Evolutionary conservation across 2,329 filamentous ascomycete species (phyloP).

Genomic region (Ophiostoma ulmi): DNA sequence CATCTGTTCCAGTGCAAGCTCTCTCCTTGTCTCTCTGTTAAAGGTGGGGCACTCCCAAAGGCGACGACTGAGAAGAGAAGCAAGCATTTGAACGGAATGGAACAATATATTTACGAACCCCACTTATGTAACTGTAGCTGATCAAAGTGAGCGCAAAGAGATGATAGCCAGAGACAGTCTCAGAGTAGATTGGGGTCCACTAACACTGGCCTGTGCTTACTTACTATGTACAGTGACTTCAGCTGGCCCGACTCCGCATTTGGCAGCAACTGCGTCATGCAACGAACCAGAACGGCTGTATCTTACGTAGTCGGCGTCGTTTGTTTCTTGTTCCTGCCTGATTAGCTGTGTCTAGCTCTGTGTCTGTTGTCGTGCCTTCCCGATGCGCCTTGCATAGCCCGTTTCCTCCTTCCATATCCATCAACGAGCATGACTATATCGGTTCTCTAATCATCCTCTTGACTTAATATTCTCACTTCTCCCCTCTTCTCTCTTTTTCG

Average conservation of each 20-base stretch:
- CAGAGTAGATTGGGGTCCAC: neutral
- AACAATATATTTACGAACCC: neutral
- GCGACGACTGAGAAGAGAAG: neutral
- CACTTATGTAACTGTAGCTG: neutral
- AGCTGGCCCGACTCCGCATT: neutral
- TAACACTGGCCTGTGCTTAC: neutral
- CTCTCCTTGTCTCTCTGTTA: neutral
- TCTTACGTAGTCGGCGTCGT: neutral
- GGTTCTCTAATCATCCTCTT: neutral
- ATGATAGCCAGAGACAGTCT: neutral
- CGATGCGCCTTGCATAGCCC: slow-evolving; percentile 6
- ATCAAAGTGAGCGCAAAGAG: too few relatives aligned
- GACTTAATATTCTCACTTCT: too few relatives aligned
- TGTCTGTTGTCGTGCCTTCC: neutral
- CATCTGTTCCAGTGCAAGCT: neutral
- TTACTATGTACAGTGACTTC: neutral
- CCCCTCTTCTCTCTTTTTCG: neutral
- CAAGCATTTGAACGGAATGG: neutral
- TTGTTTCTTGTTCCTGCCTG: neutral
- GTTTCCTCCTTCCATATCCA: neutral
- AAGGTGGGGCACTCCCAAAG: neutral
- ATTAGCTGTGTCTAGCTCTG: neutral
- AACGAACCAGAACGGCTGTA: neutral
- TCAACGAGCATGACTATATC: neutral
- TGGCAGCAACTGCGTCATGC: slow-evolving; percentile 2